These are phyloP conservation scores for Diaporthe aspalathi DNA, from an alignment of 2,329 filamentous ascomycete genomes.

Conservation along the genomic window DNA sequence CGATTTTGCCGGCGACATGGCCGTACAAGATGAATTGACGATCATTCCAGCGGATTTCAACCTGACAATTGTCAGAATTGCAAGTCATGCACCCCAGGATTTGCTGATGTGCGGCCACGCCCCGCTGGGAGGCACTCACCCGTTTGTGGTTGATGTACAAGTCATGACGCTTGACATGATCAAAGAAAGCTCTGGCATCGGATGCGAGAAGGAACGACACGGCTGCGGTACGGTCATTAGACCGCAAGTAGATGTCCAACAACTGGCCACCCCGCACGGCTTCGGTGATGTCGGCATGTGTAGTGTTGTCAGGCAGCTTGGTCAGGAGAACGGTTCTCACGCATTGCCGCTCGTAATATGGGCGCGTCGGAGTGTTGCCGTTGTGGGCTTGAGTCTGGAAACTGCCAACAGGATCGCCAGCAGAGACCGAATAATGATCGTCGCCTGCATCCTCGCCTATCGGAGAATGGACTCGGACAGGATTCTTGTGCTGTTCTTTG, in stretches of 20 bases:
- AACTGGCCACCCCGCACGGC: conserved; percentile 77
- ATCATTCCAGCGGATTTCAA: conserved; percentile 76
- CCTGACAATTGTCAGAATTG: conserved; percentile 55
- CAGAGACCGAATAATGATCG: conserved; percentile 16
- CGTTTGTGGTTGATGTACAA: conserved; percentile 76
- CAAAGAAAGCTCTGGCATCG: conserved; percentile 73
- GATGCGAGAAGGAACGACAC: conserved; percentile 77
- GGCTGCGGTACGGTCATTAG: conserved; percentile 68
- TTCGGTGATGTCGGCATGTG: conserved; percentile 73
- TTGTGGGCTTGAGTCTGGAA: conserved; percentile 36
- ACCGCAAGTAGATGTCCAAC: conserved; percentile 74
- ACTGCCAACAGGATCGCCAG: conserved; percentile 35
- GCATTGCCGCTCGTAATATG: conserved; percentile 52
- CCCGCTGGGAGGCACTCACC: conserved; percentile 58
- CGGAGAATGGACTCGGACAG: conserved; percentile 35
- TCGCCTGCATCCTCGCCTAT: conserved; percentile 36
- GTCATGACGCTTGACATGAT: conserved; percentile 72
- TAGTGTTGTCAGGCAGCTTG: conserved; percentile 71
- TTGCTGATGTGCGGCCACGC: conserved; percentile 27
- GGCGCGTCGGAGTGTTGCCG: conserved; percentile 33
- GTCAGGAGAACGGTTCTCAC: conserved; percentile 71
- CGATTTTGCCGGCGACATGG: conserved; percentile 74
- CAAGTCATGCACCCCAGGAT: neutral
- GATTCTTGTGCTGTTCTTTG: conserved; percentile 22
- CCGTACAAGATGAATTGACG: conserved; percentile 74